phyloP scores from a whole-genome alignment of 2,329 filamentous ascomycete species.

The Penicillium sp. region DNA sequence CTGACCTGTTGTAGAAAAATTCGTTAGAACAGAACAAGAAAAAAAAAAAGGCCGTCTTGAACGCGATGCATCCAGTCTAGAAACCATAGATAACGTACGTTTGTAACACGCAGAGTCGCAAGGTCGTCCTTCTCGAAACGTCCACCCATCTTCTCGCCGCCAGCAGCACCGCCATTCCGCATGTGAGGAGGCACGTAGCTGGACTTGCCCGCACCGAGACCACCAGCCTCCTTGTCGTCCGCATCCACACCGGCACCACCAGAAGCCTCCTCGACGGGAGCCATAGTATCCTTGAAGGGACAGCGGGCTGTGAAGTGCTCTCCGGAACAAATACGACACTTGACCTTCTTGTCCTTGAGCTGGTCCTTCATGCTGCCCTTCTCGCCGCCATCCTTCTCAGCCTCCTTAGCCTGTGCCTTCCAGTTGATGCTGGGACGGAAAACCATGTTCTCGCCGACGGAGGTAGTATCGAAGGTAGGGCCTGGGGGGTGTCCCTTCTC shows the following conservation, averaged over 20 bases:
- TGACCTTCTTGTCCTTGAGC: conserved; percentile 98
- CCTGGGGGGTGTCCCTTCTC: conserved; percentile 82
- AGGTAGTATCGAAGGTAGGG: conserved; percentile 85
- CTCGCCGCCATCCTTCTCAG: conserved; percentile 49
- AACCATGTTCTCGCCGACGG: conserved; percentile 95
- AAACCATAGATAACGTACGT: conserved; percentile 62
- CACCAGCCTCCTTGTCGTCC: conserved; percentile 52
- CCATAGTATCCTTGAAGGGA: conserved; percentile 99
- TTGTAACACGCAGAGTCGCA: conserved; percentile 94
- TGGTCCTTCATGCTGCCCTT: conserved; percentile 65
- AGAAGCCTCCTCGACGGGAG: conserved; percentile 56
- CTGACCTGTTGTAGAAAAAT: conserved; percentile 64
- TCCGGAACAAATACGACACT: conserved; percentile 97
- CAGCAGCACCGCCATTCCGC: conserved; percentile 62
- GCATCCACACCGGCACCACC: conserved; percentile 46
- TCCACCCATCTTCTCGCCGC: conserved; percentile 81
- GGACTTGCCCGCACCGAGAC: conserved; percentile 66
- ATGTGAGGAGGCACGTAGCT: conserved; percentile 95
- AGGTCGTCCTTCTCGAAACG: conserved; percentile 97
- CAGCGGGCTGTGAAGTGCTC: conserved; percentile 99
- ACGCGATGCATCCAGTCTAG: neutral
- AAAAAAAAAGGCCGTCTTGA: neutral
- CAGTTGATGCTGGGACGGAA: conserved; percentile 93
- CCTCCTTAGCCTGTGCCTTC: conserved; percentile 83
- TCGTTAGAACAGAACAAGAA: neutral